Percentiles rank a stretch among this genome's conserved stretches.
Conservation (phyloP, 352 stramenopile genomes). For the Globisporangium carolinianum region DNA sequence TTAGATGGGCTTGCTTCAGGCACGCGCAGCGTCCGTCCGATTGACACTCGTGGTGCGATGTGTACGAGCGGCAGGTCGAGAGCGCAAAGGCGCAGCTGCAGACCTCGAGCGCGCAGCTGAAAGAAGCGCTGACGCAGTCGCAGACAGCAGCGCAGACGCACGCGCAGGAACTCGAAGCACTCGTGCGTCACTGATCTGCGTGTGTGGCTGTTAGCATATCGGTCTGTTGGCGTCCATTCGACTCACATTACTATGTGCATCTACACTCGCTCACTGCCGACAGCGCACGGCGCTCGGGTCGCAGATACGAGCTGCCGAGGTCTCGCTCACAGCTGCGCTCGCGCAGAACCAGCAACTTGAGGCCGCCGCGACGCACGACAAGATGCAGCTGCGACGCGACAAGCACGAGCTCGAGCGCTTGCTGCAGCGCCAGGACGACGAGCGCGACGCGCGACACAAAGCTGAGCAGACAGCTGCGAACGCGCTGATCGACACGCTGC, state of each 20-base stretch:
- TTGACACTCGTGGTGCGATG: not conserved
- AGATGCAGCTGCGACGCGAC: conserved; percentile 22
- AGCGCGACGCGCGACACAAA: conserved; percentile 16
- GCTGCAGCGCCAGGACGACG: conserved; percentile 21
- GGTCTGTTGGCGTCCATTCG: no score
- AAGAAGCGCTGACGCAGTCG: not conserved
- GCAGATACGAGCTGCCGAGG: conserved; percentile 5
- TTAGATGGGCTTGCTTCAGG: no score
- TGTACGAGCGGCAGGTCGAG: not conserved
- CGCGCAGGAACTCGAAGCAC: conserved; percentile 1
- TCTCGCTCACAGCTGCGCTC: conserved; percentile 2
- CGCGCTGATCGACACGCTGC: conserved; percentile 17
- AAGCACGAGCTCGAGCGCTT: conserved; percentile 27
- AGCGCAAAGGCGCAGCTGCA: not conserved
- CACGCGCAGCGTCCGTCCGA: no score
- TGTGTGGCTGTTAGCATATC: not conserved
- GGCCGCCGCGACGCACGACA: conserved; percentile 14
- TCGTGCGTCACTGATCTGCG: not conserved
- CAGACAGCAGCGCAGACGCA: conserved; percentile 1
- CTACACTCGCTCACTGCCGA: not conserved
- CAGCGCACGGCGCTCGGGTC: conserved; percentile 1
- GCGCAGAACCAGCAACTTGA: conserved; percentile 19
- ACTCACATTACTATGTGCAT: no score
- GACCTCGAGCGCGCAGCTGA: not conserved
- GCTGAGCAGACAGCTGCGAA: conserved; percentile 8